Evolutionary conservation across 345 rosid genomes (phyloP).

Genomic region (Laguncularia racemosa): DNA sequence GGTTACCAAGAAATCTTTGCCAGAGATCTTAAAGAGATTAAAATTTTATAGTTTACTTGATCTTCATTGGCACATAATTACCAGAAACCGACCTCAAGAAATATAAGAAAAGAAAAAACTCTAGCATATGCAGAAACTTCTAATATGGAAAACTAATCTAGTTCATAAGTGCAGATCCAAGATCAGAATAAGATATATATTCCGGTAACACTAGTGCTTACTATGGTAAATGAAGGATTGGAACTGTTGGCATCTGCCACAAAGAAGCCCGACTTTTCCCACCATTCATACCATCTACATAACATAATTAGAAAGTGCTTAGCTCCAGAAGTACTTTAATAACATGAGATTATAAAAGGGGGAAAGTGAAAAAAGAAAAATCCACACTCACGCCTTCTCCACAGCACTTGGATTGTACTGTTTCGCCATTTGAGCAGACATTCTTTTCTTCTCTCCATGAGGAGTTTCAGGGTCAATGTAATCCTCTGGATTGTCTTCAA

Average conservation of each 20-base stretch:
- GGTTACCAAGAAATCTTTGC: too few species aligned
- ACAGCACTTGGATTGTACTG: conserved; percentile 73
- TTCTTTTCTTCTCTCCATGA: conserved; percentile 64
- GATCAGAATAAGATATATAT: conserved; percentile 2
- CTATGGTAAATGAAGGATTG: conserved; percentile 71
- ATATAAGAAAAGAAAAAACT: too few species aligned
- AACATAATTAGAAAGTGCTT: conserved; percentile 6
- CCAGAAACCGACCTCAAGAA: too few species aligned
- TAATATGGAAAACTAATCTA: too few species aligned
- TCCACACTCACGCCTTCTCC: conserved; percentile 67
- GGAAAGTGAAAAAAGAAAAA: background rate
- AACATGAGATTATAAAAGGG: background rate
- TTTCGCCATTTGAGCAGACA: conserved; percentile 81
- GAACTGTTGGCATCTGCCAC: conserved; percentile 67
- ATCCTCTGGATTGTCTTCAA: conserved; percentile 64
- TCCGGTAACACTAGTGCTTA: conserved; percentile 18
- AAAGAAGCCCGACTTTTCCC: conserved; percentile 76
- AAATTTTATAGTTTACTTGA: too few species aligned
- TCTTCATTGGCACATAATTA: too few species aligned
- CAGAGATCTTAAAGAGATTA: too few species aligned
- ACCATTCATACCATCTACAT: conserved; percentile 86
- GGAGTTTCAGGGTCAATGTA: conserved; percentile 73
- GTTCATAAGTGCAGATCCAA: background rate
- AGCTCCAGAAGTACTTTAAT: too few species aligned
- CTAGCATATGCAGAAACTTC: too few species aligned